Percentiles rank a stretch among this genome's conserved stretches.
These are phyloP conservation scores for Friedmanniomyces endolithicus DNA, from an alignment of 495 filamentous ascomycete species.

Conservation along the genomic window DNA sequence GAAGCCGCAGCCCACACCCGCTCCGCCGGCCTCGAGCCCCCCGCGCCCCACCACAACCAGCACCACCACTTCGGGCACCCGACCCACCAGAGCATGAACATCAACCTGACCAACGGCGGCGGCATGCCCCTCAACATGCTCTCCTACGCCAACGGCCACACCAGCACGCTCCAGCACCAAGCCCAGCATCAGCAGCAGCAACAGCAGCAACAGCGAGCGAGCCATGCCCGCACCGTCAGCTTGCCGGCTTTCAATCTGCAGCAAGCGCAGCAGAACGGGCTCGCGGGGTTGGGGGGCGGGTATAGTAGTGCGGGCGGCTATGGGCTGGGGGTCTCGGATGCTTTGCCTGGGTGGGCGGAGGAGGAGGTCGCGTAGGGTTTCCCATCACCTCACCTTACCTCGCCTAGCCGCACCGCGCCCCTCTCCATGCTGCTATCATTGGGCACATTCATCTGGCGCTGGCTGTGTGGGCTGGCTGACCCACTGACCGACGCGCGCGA, in stretches of 20 bases:
- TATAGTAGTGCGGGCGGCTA: conserved; percentile 32
- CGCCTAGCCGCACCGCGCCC: no score
- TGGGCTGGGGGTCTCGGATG: conserved; percentile 51
- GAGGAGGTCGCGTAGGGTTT: conserved; percentile 16
- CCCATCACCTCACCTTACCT: no score
- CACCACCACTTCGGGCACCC: conserved; percentile 32
- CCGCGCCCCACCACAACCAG: conserved; percentile 23
- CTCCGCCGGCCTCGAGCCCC: conserved; percentile 8
- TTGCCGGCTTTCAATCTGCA: conserved; percentile 17
- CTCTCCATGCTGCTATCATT: no score
- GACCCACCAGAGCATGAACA: conserved; percentile 47
- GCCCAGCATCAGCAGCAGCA: conserved; percentile 2
- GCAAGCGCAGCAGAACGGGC: conserved; percentile 7
- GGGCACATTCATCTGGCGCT: no score
- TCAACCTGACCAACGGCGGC: conserved; percentile 32
- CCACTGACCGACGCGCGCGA: neutral
- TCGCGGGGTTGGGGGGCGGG: conserved; percentile 3
- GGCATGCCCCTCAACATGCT: neutral
- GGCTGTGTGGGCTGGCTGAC: no score
- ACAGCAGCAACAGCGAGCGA: conserved; percentile 1
- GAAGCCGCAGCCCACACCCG: conserved; percentile 18
- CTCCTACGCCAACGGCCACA: neutral
- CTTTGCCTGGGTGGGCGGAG: conserved; percentile 46
- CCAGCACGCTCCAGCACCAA: conserved; percentile 2
- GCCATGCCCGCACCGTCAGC: conserved; percentile 11